Evolutionary conservation across 2,329 filamentous ascomycete genomes (phyloP).

Genomic region (Paraphaeosphaeria sporulosa): DNA sequence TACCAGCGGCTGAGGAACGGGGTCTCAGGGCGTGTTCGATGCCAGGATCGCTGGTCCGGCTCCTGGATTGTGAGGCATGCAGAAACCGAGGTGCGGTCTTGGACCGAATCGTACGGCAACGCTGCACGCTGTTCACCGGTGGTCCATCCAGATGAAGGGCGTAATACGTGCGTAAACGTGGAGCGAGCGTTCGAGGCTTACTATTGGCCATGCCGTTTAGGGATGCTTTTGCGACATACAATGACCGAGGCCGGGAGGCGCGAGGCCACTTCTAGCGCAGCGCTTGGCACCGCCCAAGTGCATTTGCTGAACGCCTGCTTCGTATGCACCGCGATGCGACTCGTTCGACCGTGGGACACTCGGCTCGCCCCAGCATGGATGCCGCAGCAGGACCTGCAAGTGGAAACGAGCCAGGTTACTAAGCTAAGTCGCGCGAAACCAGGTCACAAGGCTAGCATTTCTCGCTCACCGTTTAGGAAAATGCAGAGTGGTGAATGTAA

Average conservation of each 20-base stretch:
- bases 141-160: not conserved
- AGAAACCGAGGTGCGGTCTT: too few relatives aligned
- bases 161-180: conserved; percentile 4
- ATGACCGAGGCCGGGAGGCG: not conserved
- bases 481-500: not conserved
- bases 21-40: not conserved
- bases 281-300: not conserved
- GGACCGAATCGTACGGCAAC: too few relatives aligned
- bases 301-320: conserved; percentile 4
- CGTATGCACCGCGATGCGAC: conserved; percentile 4
- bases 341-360: conserved; percentile 1
- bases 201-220: conserved; percentile 16
- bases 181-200: not conserved
- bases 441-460: not conserved
- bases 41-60: not conserved
- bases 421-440: not conserved
- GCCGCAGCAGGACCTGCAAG: not conserved
- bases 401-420: not conserved
- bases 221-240: conserved; percentile 7
- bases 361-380: not conserved
- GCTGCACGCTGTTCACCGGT: conserved; percentile 1
- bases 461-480: conserved; percentile 9
- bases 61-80: not conserved
- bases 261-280: conserved; percentile 4
- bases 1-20: not conserved